Conservation (phyloP, 352 stramenopile species). For the Globisporangium nagaii region DNA sequence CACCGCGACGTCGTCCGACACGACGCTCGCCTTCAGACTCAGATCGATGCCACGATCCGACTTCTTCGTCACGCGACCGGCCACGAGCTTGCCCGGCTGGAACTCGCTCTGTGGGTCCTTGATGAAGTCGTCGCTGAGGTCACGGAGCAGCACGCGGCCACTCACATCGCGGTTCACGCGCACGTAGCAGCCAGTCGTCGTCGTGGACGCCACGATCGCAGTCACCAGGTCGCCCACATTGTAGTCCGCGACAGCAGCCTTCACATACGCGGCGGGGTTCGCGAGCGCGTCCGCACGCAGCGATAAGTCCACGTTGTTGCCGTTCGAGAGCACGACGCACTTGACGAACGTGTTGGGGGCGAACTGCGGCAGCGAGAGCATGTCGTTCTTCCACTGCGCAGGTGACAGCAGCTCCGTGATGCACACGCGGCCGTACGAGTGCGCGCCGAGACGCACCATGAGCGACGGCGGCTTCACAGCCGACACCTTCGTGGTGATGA, state of each 20-base stretch:
- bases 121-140: constrained; percentile 94
- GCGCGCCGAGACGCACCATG: constrained; percentile 78
- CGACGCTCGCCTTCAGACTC: constrained; percentile 91
- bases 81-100: constrained; percentile 90
- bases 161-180: constrained; percentile 84
- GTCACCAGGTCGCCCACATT: constrained; percentile 85
- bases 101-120: constrained; percentile 89
- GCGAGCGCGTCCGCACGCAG: constrained; percentile 57
- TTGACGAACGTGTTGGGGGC: constrained; percentile 57
- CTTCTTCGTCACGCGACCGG: constrained; percentile 91
- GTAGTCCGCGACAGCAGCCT: constrained; percentile 23
- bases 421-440: constrained; percentile 77
- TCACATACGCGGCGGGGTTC: constrained; percentile 49
- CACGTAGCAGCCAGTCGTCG: constrained; percentile 92
- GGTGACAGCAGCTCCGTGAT: constrained; percentile 65
- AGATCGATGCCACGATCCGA: constrained; percentile 85
- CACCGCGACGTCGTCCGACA: constrained; percentile 84
- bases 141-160: constrained; percentile 91
- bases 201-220: constrained; percentile 90
- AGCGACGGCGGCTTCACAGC: constrained; percentile 69
- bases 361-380: constrained; percentile 66
- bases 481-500: constrained; percentile 71
- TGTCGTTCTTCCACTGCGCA: constrained; percentile 59
- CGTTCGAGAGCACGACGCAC: constrained; percentile 64
- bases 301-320: constrained; percentile 65